Evolutionary conservation across 2,329 filamentous ascomycete genomes (phyloP).

Genomic region (Botrytis tulipae): DNA sequence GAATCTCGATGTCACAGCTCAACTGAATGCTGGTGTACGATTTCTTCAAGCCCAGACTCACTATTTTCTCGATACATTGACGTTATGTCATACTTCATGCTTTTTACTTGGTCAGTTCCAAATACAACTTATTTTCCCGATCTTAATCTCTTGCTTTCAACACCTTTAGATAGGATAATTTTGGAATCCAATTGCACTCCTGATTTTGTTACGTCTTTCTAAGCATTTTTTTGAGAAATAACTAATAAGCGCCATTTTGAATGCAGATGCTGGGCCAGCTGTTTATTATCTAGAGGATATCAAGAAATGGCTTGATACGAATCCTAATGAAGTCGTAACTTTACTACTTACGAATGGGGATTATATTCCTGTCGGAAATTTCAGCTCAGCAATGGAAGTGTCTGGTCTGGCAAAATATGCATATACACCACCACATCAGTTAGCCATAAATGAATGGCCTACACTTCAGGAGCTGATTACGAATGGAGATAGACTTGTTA

Average conservation of each 20-base stretch:
- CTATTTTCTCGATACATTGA: slow-evolving; percentile 25
- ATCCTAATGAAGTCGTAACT: slow-evolving; percentile 61
- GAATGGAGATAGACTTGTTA: slow-evolving; percentile 60
- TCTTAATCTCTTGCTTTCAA: not conserved
- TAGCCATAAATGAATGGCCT: slow-evolving; percentile 60
- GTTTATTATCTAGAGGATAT: slow-evolving; percentile 54
- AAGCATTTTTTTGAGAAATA: not conserved
- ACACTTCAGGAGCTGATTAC: slow-evolving; percentile 66
- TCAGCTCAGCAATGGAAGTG: slow-evolving; percentile 42
- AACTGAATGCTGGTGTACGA: slow-evolving; percentile 63
- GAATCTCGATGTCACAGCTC: slow-evolving; percentile 54
- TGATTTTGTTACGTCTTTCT: not conserved
- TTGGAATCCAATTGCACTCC: not conserved
- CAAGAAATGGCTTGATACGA: slow-evolving; percentile 56
- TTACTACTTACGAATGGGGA: slow-evolving; percentile 65
- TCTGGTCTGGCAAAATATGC: slow-evolving; percentile 33
- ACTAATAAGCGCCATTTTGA: not conserved
- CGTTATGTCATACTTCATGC: slow-evolving; percentile 33
- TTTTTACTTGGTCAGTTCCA: not conserved
- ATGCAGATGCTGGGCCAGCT: slow-evolving; percentile 54
- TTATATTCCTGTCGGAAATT: slow-evolving; percentile 51
- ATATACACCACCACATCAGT: slow-evolving; percentile 33
- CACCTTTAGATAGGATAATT: not conserved
- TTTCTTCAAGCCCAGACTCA: slow-evolving; percentile 59
- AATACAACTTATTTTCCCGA: too few species aligned